These are phyloP conservation scores for Colletotrichum sp. DNA, from an alignment of 2,329 filamentous ascomycete species.

Conservation along the genomic window DNA sequence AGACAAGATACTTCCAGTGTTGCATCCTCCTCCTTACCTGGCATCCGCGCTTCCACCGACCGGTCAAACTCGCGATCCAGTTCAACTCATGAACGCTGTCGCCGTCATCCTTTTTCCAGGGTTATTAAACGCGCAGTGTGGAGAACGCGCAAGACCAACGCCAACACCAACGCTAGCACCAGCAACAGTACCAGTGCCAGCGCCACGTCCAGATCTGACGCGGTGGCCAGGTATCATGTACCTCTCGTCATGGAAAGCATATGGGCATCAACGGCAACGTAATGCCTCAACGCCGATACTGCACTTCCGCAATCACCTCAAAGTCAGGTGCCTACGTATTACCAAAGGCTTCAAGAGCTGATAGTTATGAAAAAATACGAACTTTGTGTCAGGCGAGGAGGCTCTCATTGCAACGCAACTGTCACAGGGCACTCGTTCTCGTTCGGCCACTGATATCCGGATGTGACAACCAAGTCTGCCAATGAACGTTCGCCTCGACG, in stretches of 20 bases:
- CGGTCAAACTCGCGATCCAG: neutral
- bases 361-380: neutral
- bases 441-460: neutral
- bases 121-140: neutral
- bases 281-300: neutral
- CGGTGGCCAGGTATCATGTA: neutral
- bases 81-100: neutral
- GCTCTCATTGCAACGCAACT: neutral
- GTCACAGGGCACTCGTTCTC: neutral
- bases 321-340: neutral
- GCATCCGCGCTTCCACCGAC: slow-evolving; percentile 1
- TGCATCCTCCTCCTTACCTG: neutral
- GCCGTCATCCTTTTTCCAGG: neutral
- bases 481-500: neutral
- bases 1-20: neutral
- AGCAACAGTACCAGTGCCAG: neutral
- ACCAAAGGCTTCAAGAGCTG: neutral
- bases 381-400: neutral
- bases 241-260: neutral
- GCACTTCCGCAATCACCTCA: neutral
- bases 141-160: neutral
- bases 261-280: neutral
- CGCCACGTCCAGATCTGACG: neutral
- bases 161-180: neutral
- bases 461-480: neutral